A percentile compares a stretch with the other conserved stretches of the same genome.
phyloP scores from a whole-genome alignment of 805 yeast species.

The Wickerhamiella bombiphila region DNA sequence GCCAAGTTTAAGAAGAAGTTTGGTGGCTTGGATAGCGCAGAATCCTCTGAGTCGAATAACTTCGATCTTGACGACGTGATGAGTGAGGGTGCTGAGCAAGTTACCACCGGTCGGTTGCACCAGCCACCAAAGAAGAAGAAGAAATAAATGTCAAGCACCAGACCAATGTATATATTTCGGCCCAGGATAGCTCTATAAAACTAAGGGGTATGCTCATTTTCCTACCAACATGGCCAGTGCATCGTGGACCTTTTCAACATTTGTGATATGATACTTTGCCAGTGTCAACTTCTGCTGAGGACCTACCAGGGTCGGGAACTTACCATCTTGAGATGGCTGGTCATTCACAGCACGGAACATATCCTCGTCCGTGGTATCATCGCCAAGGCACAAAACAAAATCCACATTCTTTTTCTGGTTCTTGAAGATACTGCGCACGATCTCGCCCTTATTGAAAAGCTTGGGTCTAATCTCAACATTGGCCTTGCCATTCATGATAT shows the following conservation, averaged over 20 bases:
- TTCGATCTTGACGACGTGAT: slow-evolving; percentile 17
- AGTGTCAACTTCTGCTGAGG: slow-evolving; percentile 29
- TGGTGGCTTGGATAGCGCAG: slow-evolving; percentile 16
- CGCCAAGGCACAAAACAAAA: slow-evolving; percentile 82
- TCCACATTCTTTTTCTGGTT: slow-evolving; percentile 41
- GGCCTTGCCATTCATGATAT: slow-evolving; percentile 95
- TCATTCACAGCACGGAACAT: slow-evolving; percentile 72
- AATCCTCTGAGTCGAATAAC: slow-evolving; percentile 2
- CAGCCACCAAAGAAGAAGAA: slow-evolving; percentile 10
- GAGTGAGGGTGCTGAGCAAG: slow-evolving; percentile 17
- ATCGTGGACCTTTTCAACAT: slow-evolving; percentile 14
- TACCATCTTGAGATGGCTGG: slow-evolving; percentile 33
- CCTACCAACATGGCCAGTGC: slow-evolving; percentile 11
- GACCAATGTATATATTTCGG: slow-evolving; percentile 1
- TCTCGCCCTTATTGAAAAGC: slow-evolving; percentile 92
- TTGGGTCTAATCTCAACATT: slow-evolving; percentile 94
- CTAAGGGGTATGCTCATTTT: too few species aligned
- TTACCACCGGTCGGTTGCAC: slow-evolving; percentile 16
- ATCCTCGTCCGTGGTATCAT: slow-evolving; percentile 94
- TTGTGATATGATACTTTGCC: slow-evolving; percentile 17
- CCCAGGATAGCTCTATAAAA: neutral
- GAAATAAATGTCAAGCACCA: slow-evolving; percentile 8
- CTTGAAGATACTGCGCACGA: slow-evolving; percentile 59
- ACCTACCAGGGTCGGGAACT: slow-evolving; percentile 19
- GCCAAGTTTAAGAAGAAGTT: slow-evolving; percentile 26